Base-by-base conservation (phyloP, 345 rosid genomes). In the Sonneratia alba region DNA sequence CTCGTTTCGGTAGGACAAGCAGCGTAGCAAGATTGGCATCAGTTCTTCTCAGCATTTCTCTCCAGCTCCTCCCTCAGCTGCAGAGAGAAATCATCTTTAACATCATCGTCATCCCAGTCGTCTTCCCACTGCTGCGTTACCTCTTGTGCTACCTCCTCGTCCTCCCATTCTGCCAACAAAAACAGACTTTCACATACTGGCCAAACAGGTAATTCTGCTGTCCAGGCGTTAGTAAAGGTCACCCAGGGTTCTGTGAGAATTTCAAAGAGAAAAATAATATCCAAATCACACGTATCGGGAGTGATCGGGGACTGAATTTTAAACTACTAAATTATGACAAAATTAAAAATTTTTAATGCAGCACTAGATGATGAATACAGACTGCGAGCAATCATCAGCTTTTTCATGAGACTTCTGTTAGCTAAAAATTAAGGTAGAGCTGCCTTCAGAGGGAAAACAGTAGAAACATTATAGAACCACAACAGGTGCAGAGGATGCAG, bases 31-130 rank as follows among this genome's bases (percentile, higher is more conserved):
- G 7, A 76, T 64, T n/a, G 37, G 42, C 43, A 70, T 87, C 76
- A 89, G 53, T 80, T 85, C 82, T 94, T 90, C 73, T 76, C 84
- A 13, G 53, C 53, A 74, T 74, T 77, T 71, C 66, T 86, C 80
- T 91, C 97, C 42, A 94, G 83, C 68, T 94, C 97, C 86, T 75
- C 87, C 84, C 88, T 86, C 77, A 91, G 79, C 88, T 94, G 97
- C 74, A 77, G 78, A 0, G 97, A 94, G 91, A 94, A 93, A 70
- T 93, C 98, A 61, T 93, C 97, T 64, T 74, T 91, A 70, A 91
- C 96, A 79, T 93, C 97, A 69, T 93, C 96, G 73, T 93, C 98
- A 79, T 93, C 97, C 97, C 97, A 93, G 48, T 93, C 98, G 51
- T 93, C 98, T 78, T 91, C 96, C 97, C 98, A 93, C 74, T 93